Percentiles rank a stretch among this genome's conserved stretches.
Evolutionary conservation across 1,284 basidiomycete species (phyloP).

Genomic region (Irpex rosettiformis): DNA sequence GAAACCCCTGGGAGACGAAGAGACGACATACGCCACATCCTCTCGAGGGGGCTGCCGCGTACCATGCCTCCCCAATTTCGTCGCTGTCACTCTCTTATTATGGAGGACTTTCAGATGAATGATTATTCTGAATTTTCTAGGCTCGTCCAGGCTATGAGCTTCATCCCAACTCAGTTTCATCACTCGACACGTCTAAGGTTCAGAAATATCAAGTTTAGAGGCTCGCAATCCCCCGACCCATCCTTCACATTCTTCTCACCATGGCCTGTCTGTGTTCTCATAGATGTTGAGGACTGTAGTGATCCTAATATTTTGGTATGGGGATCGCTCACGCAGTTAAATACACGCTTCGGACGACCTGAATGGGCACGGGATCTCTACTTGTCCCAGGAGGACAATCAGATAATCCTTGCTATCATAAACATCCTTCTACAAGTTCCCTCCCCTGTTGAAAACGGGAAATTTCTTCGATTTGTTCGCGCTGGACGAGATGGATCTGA

Average conservation of each 20-base stretch:
- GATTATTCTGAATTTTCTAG: not conserved
- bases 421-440: not conserved
- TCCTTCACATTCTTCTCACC: not conserved
- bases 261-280: not conserved
- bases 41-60: not conserved
- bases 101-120: not conserved
- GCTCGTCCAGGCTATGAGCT: not conserved
- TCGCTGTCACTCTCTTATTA: not conserved
- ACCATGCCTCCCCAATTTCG: not conserved
- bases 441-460: not conserved
- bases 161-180: not conserved
- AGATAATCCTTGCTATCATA: not conserved
- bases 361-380: not conserved
- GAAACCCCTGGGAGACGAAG: not conserved
- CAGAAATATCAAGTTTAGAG: not conserved
- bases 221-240: not conserved
- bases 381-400: not conserved
- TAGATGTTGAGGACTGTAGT: not conserved
- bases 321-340: not conserved
- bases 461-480: not conserved
- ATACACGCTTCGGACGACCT: not conserved
- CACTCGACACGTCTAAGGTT: not conserved
- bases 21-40: not conserved
- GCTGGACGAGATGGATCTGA: not conserved
- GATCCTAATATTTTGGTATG: no score